Percentiles rank a stretch among this genome's conserved stretches.
These are phyloP conservation scores for Aureobasidium vineae DNA, from an alignment of 2,329 filamentous ascomycete species.

Conservation along the genomic window DNA sequence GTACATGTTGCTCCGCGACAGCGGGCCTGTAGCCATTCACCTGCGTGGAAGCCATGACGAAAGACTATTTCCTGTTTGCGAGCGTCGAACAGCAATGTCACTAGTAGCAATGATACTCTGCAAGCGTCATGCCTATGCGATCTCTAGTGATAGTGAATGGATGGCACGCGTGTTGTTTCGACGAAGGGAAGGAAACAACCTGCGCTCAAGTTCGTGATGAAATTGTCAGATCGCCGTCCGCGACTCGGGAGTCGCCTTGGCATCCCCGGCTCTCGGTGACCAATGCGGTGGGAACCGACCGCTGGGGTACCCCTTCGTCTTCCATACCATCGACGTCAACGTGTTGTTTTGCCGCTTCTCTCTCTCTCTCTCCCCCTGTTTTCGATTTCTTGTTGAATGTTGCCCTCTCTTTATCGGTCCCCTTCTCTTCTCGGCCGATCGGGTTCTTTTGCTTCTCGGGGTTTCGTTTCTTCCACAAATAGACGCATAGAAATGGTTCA, in stretches of 20 bases:
- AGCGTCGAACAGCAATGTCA: constrained; percentile 11
- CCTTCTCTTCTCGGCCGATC: constrained; percentile 4
- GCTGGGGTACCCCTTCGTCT: background rate
- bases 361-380: background rate
- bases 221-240: constrained; percentile 16
- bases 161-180: constrained; percentile 7
- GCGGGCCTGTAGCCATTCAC: constrained; percentile 24
- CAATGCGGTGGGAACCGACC: background rate
- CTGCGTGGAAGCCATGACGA: constrained; percentile 13
- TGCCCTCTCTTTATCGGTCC: constrained; percentile 1
- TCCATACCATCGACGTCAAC: constrained; percentile 21
- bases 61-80: constrained; percentile 6
- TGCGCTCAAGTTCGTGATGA: background rate
- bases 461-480: constrained; percentile 5
- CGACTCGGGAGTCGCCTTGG: constrained; percentile 2
- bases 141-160: constrained; percentile 18
- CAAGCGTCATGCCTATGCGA: constrained; percentile 5
- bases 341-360: constrained; percentile 7
- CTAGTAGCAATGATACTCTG: constrained; percentile 4
- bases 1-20: constrained; percentile 30
- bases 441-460: background rate
- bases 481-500: constrained; percentile 4
- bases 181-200: background rate
- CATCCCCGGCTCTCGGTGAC: background rate
- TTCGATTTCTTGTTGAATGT: background rate